Base-by-base conservation (phyloP, 2,329 filamentous ascomycete species). In the Leptographium wingfieldii region DNA sequence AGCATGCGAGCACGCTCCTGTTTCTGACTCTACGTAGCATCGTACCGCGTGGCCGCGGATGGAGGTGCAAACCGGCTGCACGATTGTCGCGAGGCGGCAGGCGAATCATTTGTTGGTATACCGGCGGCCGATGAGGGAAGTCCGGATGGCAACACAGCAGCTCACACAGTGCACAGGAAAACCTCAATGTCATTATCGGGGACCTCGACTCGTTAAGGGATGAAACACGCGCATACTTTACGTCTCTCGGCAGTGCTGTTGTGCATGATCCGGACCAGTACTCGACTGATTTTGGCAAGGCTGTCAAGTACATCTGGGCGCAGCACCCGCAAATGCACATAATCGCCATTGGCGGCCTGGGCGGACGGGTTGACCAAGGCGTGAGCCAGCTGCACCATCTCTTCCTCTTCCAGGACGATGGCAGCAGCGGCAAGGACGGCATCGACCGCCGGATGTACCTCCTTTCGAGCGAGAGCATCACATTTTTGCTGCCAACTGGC, bases 231-330 rank as follows among this genome's bases (percentile, higher is more conserved):
- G 67, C 77, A n/a, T 86, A 87, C 72, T 95, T 92, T 73, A 76
- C 80, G 40, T 73, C 76, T 27, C 53, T 77, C 79, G 58, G 71
- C 69, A 19, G 22, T 71, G 33, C 63, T 11, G 77, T 97, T 58
- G 78, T 90, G 64, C 76, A 84, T 66, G 84, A 92, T 64, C 70
- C 77, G n/a, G 89, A 95, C 69, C 90, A 97, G 72, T 82, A 95
- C 66, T 87, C 86, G 25, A 96, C 94, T 33, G 94, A 99, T 71
- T 96, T 97, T 67, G 85, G 82, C 66, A 99, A 99, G 76, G 89
- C 84, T 67, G 81, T 87, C 65, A 77, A 72, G 65, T 86, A 80
- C 72, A 79, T 84, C 63, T 80, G 79, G 55, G 12, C 33, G 2
- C 56, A 56, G 19, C 57, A 56, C 12, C 60, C 61, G 9, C 53